Evolutionary conservation across 768 basidiomycete species (phyloP), one percentile per base, ranked within the genome.

Genomic region (Tricholoma sp.): DNA sequence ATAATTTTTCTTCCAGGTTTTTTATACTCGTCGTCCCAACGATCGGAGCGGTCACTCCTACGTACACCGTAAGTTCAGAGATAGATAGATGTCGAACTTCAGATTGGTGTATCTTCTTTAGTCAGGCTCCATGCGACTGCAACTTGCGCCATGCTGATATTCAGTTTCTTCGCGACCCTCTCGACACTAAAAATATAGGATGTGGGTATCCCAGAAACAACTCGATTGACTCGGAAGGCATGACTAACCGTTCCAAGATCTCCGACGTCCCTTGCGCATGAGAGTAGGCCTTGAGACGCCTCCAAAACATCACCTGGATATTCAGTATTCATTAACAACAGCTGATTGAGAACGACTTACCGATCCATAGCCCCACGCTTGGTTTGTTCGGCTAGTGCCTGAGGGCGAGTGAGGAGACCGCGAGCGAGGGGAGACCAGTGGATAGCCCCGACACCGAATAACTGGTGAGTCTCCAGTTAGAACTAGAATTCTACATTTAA

Each of bases 141-240:
- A 7, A 83, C 68, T 57, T 83, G 81, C 0, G 83, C 81, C 85
- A 86, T 86, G 32, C 72, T 76, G 5, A 76, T 66, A 4, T 74
- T 74, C 43, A 76, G 76, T 43, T 76, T 74, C 63, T 80, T n/a
- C n/a, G n/a, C n/a, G n/a, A n/a, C n/a, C n/a, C n/a, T n/a, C n/a
- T n/a, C n/a, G n/a, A n/a, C n/a, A 11, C 32, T 34, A 5, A n/a
- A n/a, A 39, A n/a, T n/a, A n/a, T 18, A 39, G 7, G 2, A 39
- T 54, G 34, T 34, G 43, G 19, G 14, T n/a, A 9, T 54, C 58
- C 41, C 4, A 32, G 57, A 56, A 32, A 61, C n/a, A n/a, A n/a
- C n/a, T n/a, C n/a, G 50, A 12, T 29, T 39, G 37, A 18, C 8
- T 7, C 5, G 12, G 18, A 16, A 45, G 59, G 71, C 52, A 63